Conservation (phyloP, 2,329 filamentous ascomycete genomes). For the Blumeria graminis region DNA sequence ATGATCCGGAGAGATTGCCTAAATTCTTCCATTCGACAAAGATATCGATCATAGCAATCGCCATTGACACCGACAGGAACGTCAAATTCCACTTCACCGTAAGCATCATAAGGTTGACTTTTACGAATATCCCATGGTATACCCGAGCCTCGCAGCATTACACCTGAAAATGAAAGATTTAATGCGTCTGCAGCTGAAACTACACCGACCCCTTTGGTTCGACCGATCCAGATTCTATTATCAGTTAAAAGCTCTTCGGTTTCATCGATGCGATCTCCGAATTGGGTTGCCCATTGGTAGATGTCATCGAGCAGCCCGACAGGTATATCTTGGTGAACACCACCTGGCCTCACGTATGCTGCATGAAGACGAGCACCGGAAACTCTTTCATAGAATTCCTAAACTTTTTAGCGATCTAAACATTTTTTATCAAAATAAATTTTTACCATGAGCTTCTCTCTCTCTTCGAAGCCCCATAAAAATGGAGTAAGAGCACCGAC, state of each 20-base stretch:
- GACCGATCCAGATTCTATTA: constrained; percentile 96
- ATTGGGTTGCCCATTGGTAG: constrained; percentile 98
- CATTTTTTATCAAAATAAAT: constrained; percentile 3
- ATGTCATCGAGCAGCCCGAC: constrained; percentile 91
- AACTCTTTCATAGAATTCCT: constrained; percentile 99
- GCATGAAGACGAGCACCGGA: constrained; percentile 93
- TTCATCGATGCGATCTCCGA: constrained; percentile 93
- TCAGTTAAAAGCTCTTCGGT: constrained; percentile 97
- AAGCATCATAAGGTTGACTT: constrained; percentile 90
- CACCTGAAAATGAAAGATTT: constrained; percentile 87
- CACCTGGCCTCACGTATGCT: constrained; percentile 87
- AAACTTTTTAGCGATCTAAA: constrained; percentile 8
- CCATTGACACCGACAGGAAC: constrained; percentile 90
- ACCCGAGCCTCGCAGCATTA: constrained; percentile 93
- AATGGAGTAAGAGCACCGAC: constrained; percentile 95
- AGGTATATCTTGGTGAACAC: constrained; percentile 87
- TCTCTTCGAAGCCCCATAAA: constrained; percentile 98
- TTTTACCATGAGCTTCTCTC: constrained; percentile 96
- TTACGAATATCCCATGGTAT: constrained; percentile 94
- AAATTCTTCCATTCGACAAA: constrained; percentile 99
- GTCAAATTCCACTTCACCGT: constrained; percentile 94
- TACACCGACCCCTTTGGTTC: constrained; percentile 77
- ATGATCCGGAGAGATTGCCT: constrained; percentile 94
- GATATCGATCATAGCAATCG: constrained; percentile 97
- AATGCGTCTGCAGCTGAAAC: constrained; percentile 82